Percentiles rank a stretch among this genome's conserved stretches.
Conservation (phyloP, 2,329 filamentous ascomycete genomes). For the Gaeumannomyces sp. region DNA sequence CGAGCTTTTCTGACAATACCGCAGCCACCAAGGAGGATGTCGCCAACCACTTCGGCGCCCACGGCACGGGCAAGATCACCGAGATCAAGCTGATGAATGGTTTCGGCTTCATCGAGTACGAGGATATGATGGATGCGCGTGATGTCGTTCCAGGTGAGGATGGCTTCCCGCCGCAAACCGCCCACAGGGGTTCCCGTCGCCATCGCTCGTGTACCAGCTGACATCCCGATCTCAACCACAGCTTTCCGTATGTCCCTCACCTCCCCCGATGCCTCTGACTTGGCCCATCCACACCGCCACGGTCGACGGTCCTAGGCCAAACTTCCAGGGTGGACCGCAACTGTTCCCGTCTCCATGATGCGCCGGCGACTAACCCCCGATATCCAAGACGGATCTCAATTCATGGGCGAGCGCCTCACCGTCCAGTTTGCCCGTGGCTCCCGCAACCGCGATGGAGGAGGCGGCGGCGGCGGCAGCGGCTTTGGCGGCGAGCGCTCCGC, state of each 20-base stretch:
- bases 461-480: slow-evolving; percentile 20
- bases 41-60: slow-evolving; percentile 88
- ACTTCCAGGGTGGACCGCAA: neutral
- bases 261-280: neutral
- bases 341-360: slow-evolving; percentile 1
- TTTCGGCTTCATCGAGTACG: slow-evolving; percentile 99
- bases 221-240: slow-evolving; percentile 16
- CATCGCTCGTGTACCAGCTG: slow-evolving; percentile 14
- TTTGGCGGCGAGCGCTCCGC: slow-evolving; percentile 50
- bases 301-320: neutral
- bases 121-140: slow-evolving; percentile 95
- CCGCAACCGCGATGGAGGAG: slow-evolving; percentile 40
- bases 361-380: slow-evolving; percentile 19
- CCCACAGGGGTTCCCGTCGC: slow-evolving; percentile 15
- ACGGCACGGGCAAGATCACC: slow-evolving; percentile 95
- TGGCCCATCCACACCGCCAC: slow-evolving; percentile 3
- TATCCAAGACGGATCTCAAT: slow-evolving; percentile 81
- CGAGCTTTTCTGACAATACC: neutral
- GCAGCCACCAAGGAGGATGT: slow-evolving; percentile 89
- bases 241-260: slow-evolving; percentile 16
- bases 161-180: slow-evolving; percentile 9
- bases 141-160: slow-evolving; percentile 93
- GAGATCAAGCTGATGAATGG: slow-evolving; percentile 99
- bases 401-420: slow-evolving; percentile 95
- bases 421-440: slow-evolving; percentile 96